Base-by-base conservation (phyloP, 1,139 yeast species). In the Hemisphaericaspora lyxosophila region DNA sequence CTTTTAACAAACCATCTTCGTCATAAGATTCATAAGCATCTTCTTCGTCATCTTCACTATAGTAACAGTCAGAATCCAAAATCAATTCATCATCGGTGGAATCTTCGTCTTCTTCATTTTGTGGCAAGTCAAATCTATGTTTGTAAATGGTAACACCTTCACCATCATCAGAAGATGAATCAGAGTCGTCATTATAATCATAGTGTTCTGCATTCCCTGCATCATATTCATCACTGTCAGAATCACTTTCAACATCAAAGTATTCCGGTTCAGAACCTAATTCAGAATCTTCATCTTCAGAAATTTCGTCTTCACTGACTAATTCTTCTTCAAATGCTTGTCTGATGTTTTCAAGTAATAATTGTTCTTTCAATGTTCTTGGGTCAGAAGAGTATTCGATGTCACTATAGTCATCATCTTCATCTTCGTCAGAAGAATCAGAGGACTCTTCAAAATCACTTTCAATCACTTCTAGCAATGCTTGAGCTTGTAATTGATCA, bases 111-210 rank as follows among this genome's bases (percentile, higher is more conserved):
- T 50, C 48, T 42, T 55, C 62, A 27, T 57, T 57, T 27, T 62
- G 67, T 33, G 73, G 72, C 45, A 67, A 59, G 47, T 66, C 73
- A 39, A 66, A 66, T 44, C 59, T 61, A 49, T 67, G 72, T 49
- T 59, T 66, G 57, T 70, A 70, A 40, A 71, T 69, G 34, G 75
- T 69, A 46, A 67, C 47, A 30, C 75, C 76, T 51, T 70, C 75
- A 26, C n/a, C n/a, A n/a, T 59, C 67, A 32, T 57, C 61, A 31
- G 61, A 55, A 25, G 60, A 53, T 22, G 60, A 59, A 16, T 57
- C 54, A 16, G 53, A 48, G 14, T 53, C 60, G 5, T 49, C 55
- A 18, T 55, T 53, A 36, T 37, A 48, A n/a, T 55, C 60, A 40
- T 54, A 53, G 42, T 50, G 39, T 12, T 39, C 46, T 31, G 58